phyloP scores from a whole-genome alignment of 1,284 basidiomycete species.

The Boletellus deceptivus region DNA sequence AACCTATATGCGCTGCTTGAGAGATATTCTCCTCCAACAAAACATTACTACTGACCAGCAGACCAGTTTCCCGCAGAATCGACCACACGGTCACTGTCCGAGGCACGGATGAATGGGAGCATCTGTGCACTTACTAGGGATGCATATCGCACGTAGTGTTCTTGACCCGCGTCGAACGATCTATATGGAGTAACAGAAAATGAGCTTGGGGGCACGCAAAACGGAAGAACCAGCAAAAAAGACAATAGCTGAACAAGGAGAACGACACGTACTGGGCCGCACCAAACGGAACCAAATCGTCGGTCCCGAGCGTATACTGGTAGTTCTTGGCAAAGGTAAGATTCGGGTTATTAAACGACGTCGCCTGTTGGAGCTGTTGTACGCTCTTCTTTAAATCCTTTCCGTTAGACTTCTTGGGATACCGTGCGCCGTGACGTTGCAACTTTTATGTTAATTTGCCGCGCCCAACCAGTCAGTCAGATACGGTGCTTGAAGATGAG shows the following conservation, averaged over 20 bases:
- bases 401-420: conserved; percentile 56
- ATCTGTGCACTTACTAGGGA: conserved; percentile 42
- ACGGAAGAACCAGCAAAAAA: neutral
- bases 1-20: conserved; percentile 39
- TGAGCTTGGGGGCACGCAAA: too few species aligned
- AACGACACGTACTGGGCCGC: conserved; percentile 57
- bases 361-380: conserved; percentile 47
- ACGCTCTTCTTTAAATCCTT: conserved; percentile 48
- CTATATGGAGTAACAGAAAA: conserved; percentile 30
- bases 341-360: conserved; percentile 41
- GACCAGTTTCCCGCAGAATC: conserved; percentile 71
- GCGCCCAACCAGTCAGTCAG: neutral
- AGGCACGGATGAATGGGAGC: conserved; percentile 65
- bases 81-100: conserved; percentile 58
- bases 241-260: too few species aligned
- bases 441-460: conserved; percentile 44
- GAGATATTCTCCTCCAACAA: neutral
- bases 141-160: conserved; percentile 51
- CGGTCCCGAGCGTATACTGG: conserved; percentile 52
- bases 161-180: conserved; percentile 47
- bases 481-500: neutral
- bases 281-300: conserved; percentile 68
- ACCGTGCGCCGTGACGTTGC: conserved; percentile 80
- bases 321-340: conserved; percentile 62
- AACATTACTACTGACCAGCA: conserved; percentile 41